These are phyloP conservation scores for Helichrysum umbraculigerum DNA, from an alignment of 129 eudicot species.

Conservation along the genomic window DNA sequence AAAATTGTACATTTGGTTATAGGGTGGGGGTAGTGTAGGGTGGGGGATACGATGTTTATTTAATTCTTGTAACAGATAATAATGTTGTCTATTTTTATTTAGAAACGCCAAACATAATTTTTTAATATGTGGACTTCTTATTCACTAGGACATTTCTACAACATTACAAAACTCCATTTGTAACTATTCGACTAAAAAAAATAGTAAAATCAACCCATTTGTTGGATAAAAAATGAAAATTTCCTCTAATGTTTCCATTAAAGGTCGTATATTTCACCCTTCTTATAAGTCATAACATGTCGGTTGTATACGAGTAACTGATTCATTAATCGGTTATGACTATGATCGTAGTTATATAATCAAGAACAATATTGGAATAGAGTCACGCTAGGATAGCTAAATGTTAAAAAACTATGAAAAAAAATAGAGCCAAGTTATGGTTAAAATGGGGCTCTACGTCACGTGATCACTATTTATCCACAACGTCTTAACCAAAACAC, in stretches of 20 bases:
- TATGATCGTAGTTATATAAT: background rate
- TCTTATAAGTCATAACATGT: too few relatives aligned
- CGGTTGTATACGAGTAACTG: too few relatives aligned
- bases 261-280: too few relatives aligned
- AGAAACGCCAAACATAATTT: background rate
- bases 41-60: background rate
- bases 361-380: background rate
- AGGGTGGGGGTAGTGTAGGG: background rate
- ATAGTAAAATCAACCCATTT: too few relatives aligned
- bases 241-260: too few relatives aligned
- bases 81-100: background rate
- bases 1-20: background rate
- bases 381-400: background rate
- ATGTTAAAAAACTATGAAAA: background rate
- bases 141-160: conserved; percentile 11
- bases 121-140: conserved; percentile 6
- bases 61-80: background rate
- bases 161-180: background rate
- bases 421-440: background rate
- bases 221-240: too few relatives aligned
- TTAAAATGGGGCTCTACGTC: background rate
- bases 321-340: too few relatives aligned
- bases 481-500: too few relatives aligned
- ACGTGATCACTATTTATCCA: too few relatives aligned
- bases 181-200: background rate